Evolutionary conservation across 2,329 filamentous ascomycete species (phyloP), one percentile per base, ranked within the genome.

Genomic region (Helicocarpus griseus): DNA sequence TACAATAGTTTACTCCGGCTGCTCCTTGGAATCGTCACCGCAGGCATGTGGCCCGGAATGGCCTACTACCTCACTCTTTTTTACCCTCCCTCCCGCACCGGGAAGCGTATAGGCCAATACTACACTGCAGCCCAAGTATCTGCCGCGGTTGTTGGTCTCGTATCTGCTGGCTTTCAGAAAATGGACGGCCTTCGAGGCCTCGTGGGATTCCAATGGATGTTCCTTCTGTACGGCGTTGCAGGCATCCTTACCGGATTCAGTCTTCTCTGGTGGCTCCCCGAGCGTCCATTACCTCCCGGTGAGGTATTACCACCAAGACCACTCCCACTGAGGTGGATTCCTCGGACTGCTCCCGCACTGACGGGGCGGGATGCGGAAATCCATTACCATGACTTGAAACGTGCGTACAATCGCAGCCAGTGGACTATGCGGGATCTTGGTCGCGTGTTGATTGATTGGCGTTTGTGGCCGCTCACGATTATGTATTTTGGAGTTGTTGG

Each of bases 401-500:
- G 87, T 50, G 88, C 93, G 0, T 95, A 95, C 65, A 83, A 89
- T 60, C 74, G 81, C 13, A 77, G 81, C 1, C 76, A 81, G 3
- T 95, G 89, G 89, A 83, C 75, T 1, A 58, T 87, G 55, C 80
- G 73, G 50, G 88, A 95, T 58, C 73, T 95, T 1, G 72, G 74
- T 22, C 71, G 74, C 22, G 86, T 94, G 1, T 71, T 95, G 28
- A 75, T 86, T 33, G 89, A 95, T 68, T 95, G 89, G 89, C 81
- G 89, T 2, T 75, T 95, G 17, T 95, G 88, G 86, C 89, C 89
- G 1, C 69, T 95, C 58, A 77, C 85, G 1, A 64, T 95, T 49
- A 95, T 95, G 89, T 95, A 95, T 70, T 95, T 95, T 70, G 89
- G 89, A 19, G 89, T 95, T 2, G 89, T 95, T 1, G 89, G 89